Evolutionary conservation across 768 basidiomycete species (phyloP), one percentile per base, ranked within the genome.

Genomic region (Gymnopilus dilepis): DNA sequence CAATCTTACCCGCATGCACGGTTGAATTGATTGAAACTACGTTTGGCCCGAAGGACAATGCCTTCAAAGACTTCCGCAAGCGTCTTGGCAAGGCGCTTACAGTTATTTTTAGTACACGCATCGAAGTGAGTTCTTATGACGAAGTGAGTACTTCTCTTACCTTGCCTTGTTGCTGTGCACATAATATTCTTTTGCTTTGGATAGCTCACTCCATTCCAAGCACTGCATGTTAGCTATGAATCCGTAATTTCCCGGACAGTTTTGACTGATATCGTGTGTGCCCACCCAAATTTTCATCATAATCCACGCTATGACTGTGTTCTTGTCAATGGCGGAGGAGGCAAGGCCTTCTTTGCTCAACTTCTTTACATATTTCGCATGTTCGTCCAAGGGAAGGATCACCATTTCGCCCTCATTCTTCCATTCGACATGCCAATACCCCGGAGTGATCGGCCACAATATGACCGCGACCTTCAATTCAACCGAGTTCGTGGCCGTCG

Each of bases 391-490:
- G 38, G 13, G 6, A 15, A 30, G 13, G 30, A 8, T 19, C 47
- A 48, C 24, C 15, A 48, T 17, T 11, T 48, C 15, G 34, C 56
- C 2, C n/a, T 62, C 8, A 56, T 62, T 22, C 33, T 54, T 19
- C 52, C 52, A 22, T 59, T 59, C 45, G 55, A 70, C 48, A 17
- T 9, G 17, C 42, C 34, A 15, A 48, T 48, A 26, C 47, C 53
- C 42, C n/a, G n/a, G 22, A 30, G 22, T 13, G 48, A 59, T 9
- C 33, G 31, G 8, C 33, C 22, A 3, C 40, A 55, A n/a, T 19
- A 15, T 26, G 67, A 68, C 28, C 31, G 56, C 12, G 33, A 52
- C 17, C 55, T 67, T 4, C 9, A 30, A 3, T 43, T 67, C 12
- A 59, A 8, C 3, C 22, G 60, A 2, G 31, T 67, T 22, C 45